Conservation (phyloP, 2,329 filamentous ascomycete genomes). For the Colletotrichum karsti region DNA sequence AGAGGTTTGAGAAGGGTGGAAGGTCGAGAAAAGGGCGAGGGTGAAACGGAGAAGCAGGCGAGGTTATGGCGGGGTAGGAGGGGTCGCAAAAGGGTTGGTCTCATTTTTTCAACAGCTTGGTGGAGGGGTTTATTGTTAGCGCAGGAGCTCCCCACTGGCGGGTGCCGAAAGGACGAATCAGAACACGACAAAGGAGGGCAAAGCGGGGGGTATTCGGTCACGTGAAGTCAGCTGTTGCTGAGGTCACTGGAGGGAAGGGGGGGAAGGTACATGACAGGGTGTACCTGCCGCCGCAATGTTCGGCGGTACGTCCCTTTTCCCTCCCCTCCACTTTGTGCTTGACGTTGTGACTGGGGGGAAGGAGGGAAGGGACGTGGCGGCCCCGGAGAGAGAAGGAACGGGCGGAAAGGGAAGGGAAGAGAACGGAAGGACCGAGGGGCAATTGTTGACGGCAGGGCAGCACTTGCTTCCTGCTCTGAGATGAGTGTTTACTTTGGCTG, state of each 20-base stretch:
- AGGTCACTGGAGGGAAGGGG: constrained; percentile 11
- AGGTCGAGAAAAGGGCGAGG: constrained; percentile 34
- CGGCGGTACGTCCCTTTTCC: background rate
- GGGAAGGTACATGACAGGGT: constrained; percentile 9
- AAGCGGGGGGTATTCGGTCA: constrained; percentile 9
- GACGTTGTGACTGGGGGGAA: background rate
- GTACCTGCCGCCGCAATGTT: constrained; percentile 10
- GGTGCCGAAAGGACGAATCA: constrained; percentile 17
- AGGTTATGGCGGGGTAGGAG: constrained; percentile 33
- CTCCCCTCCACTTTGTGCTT: constrained; percentile 6
- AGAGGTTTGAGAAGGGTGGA: constrained; percentile 32
- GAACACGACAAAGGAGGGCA: background rate
- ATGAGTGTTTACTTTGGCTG: background rate
- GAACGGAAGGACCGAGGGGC: constrained; percentile 1
- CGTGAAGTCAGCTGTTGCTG: constrained; percentile 28
- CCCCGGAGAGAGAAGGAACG: background rate
- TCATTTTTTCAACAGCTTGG: constrained; percentile 34
- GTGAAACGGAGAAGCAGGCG: constrained; percentile 32
- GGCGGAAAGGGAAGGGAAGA: background rate
- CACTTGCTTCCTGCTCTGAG: background rate
- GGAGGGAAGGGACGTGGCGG: background rate
- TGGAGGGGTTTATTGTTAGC: constrained; percentile 33
- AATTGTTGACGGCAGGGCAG: background rate
- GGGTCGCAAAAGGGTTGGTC: constrained; percentile 33
- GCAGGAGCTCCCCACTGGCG: constrained; percentile 29